Evolutionary conservation across 345 rosid species (phyloP).

Genomic region (Rubroshorea leprosula): DNA sequence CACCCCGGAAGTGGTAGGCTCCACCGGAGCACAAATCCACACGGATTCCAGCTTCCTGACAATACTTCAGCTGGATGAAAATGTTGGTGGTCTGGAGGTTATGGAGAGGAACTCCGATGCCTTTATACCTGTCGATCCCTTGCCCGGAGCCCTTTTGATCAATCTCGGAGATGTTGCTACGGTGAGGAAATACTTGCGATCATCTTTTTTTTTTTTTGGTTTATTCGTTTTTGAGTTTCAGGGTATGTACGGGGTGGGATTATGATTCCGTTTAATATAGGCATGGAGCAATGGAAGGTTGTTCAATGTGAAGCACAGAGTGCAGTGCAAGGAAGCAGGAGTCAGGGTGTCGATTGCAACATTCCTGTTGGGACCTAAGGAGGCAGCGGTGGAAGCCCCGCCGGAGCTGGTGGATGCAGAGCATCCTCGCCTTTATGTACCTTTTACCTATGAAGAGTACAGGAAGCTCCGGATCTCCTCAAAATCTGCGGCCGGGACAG

Average conservation of each 20-base stretch:
- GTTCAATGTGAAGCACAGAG: constrained; percentile 58
- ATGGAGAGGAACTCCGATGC: constrained; percentile 41
- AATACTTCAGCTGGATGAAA: constrained; percentile 74
- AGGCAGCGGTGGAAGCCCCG: constrained; percentile 36
- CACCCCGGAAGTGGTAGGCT: constrained; percentile 56
- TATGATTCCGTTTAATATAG: constrained; percentile 16
- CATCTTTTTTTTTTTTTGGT: background rate
- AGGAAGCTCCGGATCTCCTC: constrained; percentile 39
- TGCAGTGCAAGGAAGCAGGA: constrained; percentile 62
- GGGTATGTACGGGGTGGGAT: background rate
- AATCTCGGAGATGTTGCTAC: constrained; percentile 75
- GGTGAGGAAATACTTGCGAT: constrained; percentile 19
- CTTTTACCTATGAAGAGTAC: constrained; percentile 38
- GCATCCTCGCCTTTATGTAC: constrained; percentile 37
- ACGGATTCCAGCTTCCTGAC: constrained; percentile 74
- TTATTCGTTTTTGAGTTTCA: background rate
- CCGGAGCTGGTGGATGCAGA: constrained; percentile 30
- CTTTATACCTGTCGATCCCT: constrained; percentile 46
- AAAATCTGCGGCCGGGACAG: constrained; percentile 42
- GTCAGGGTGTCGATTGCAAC: constrained; percentile 60
- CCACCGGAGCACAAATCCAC: constrained; percentile 64
- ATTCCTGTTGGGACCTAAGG: constrained; percentile 55
- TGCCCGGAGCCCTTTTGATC: constrained; percentile 60
- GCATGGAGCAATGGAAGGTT: constrained; percentile 79
- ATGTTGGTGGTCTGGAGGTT: constrained; percentile 65